Evolutionary conservation across 257 asterid genomes (phyloP), one percentile per base, ranked within the genome.

Genomic region (Penstemon barbatus): DNA sequence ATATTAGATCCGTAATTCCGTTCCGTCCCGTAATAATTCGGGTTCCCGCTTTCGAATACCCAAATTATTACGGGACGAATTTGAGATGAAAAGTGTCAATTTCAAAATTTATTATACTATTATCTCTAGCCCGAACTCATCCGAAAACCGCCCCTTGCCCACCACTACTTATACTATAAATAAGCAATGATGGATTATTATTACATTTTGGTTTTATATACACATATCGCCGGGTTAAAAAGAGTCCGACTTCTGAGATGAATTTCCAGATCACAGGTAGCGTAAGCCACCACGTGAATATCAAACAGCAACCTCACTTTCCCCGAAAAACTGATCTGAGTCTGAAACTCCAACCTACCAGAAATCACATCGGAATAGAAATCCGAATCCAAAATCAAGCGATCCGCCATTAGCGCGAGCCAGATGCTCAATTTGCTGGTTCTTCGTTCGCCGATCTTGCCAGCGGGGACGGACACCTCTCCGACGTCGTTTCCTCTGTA

Each of bases 391-490:
- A 79, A 58, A 4, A 85, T 51, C n/a, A 86, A 72, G 1, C 92
- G 90, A 78, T 89, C 95, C 65, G 92, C 83, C 90, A 87, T 75
- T 12, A 89, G 9, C 13, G 84, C 82, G 8, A 89, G 82, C 15
- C 89, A 69, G 8, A 87, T 42, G 46, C 83, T 82, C 86, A 89
- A 52, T 4, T 60, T 72, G 52, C 58, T 54, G 0, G 87, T 53
- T 68, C 69, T 74, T 10, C 77, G 81, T 3, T 85, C 70, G 8
- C 86, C 83, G 9, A 87, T 85, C 57, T 76, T 63, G 5, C 95
- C 92, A 5, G 87, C 86, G 36, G 84, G 86, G 10, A 89, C 44
- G 41, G 90, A 90, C 3, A 75, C 88, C 69, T 80, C 82, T 1
- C 96, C 96, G 33, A 86, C 81, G 64, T 73, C 87, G 66, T 63